These are phyloP conservation scores for Diophrys appendiculata DNA, from an alignment of 73 alveolate species.

Conservation along the genomic window DNA sequence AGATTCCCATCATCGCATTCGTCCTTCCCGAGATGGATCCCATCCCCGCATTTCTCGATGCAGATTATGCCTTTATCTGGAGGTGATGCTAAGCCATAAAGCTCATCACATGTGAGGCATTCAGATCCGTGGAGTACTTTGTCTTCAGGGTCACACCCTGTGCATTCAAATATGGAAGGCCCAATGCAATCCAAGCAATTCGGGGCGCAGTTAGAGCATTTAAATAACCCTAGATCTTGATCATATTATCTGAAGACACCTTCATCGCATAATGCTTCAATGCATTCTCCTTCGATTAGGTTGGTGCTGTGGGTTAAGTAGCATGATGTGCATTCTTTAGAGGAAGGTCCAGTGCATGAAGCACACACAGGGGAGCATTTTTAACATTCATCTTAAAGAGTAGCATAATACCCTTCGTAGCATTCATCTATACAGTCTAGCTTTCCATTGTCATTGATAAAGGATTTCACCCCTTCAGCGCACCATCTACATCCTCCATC, in stretches of 20 bases:
- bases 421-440: neutral
- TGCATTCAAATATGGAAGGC: too few species aligned
- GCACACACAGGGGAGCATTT: neutral
- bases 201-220: too few species aligned
- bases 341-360: neutral
- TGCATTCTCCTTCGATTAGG: neutral
- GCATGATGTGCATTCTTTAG: neutral
- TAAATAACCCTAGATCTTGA: too few species aligned
- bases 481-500: neutral
- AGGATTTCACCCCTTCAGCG: neutral
- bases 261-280: neutral
- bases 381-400: neutral
- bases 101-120: neutral
- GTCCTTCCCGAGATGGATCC: slow-evolving; percentile 1
- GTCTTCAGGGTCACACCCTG: too few species aligned
- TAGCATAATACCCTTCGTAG: neutral
- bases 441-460: neutral
- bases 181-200: too few species aligned
- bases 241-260: neutral
- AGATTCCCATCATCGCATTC: slow-evolving; percentile 32
- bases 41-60: slow-evolving; percentile 24
- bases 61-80: neutral
- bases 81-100: neutral
- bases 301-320: neutral
- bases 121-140: too few species aligned